Evolutionary conservation across 495 filamentous ascomycete genomes (phyloP).

Genomic region (Immersiella caudata): DNA sequence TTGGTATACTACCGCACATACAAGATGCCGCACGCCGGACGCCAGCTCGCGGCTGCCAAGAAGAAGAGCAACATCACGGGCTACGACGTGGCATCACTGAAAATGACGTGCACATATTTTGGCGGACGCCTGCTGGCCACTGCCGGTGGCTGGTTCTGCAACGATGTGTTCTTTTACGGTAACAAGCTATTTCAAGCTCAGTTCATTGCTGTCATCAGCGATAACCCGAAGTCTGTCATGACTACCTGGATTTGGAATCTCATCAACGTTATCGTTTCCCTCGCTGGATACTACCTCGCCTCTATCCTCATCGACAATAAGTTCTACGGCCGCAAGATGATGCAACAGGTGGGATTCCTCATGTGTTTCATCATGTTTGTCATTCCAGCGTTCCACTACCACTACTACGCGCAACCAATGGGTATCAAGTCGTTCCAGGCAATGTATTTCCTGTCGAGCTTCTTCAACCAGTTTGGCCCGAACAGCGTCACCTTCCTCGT

Average conservation of each 20-base stretch:
- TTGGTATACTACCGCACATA: constrained; percentile 86
- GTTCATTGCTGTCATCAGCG: constrained; percentile 76
- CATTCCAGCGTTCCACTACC: constrained; percentile 79
- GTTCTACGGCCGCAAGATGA: constrained; percentile 86
- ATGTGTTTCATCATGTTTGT: constrained; percentile 86
- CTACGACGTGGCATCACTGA: constrained; percentile 80
- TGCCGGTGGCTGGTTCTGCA: constrained; percentile 82
- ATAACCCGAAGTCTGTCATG: constrained; percentile 65
- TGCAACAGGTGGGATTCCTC: constrained; percentile 89
- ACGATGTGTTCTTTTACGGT: constrained; percentile 96
- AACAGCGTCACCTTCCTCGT: constrained; percentile 92
- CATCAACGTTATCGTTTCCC: constrained; percentile 79
- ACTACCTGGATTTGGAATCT: constrained; percentile 87
- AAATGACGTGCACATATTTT: constrained; percentile 74
- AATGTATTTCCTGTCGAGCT: constrained; percentile 89
- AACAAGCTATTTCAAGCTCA: constrained; percentile 93
- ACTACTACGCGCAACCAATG: constrained; percentile 67
- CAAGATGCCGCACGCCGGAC: constrained; percentile 77
- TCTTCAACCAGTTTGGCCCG: constrained; percentile 97
- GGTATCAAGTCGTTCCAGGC: constrained; percentile 82
- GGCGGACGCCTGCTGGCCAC: constrained; percentile 84
- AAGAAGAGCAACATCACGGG: constrained; percentile 83
- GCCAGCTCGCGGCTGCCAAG: constrained; percentile 75
- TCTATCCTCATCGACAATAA: constrained; percentile 86
- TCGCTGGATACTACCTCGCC: constrained; percentile 79